Evolutionary conservation across 148 eudicot genomes (phyloP), one percentile per base, ranked within the genome.

Genomic region (Talinum fruticosum): DNA sequence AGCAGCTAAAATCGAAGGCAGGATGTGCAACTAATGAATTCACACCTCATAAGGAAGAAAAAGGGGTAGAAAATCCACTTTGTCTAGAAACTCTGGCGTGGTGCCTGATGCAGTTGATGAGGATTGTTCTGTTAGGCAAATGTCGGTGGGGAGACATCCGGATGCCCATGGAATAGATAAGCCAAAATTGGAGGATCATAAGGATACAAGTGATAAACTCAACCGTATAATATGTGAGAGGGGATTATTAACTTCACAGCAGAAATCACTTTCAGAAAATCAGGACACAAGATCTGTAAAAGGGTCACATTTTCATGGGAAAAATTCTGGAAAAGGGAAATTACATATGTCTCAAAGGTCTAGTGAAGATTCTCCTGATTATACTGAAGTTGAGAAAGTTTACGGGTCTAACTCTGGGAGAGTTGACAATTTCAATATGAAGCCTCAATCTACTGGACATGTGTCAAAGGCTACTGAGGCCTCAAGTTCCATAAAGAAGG

Each of bases 401-500:
- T 44, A 38, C 77, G 81, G 73, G 33, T 66, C 38, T 51, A 57
- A 54, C 78, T 35, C 77, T 24, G 54, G 38, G 57, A 62, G 64
- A 74, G 75, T 71, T 74, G 81, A 80, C 44, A 71, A 44, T 69
- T 77, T 23, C 23, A 54, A 19, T 23, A 1, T 57, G 64, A 57
- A 57, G 64, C 64, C 72, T 41, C 77, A 80, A 35, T 6, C 47
- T 41, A 41, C 47, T 41, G 47, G 12, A 41, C 47, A 41, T 10
- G 12, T 10, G 47, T 41, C 47, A 41, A 41, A 41, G 47, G 78
- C 59, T 28, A 37, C 28, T 62, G 81, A 69, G 65, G 75, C 83
- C 34, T 80, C 87, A 70, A 72, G 76, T 36, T 84, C 89, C 74
- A 36, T 47, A 33, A 62, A 77, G 49, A 72, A 76, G 66, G 87